Base-by-base conservation (phyloP, 176 grass and related monocot genomes). In the Rhynchospora tenuis region DNA sequence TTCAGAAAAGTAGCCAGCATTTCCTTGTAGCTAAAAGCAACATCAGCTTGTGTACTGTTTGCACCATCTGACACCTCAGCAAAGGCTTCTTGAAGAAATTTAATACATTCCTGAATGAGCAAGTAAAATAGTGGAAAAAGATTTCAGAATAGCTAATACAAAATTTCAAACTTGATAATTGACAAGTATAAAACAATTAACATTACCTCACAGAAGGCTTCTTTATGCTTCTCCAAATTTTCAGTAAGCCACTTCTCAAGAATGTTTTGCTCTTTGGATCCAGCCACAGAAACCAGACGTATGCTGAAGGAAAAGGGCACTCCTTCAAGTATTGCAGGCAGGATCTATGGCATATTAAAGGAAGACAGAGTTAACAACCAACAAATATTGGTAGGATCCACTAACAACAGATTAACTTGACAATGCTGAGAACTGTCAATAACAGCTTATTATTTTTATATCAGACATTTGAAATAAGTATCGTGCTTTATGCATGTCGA, bases 191-290 rank as follows among this genome's bases (percentile, higher is more conserved):
- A 59, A 29, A 74, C 10, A 61, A 88, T 58, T 28, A 33, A 64
- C 59, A 72, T 86, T 97, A 97, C 95, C 95, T 94, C 90, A 69
- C 90, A 82, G 86, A 98, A 94, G 74, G 64, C 65, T 61, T 86
- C 86, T 87, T 89, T 91, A 44, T 93, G 80, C 86, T 66, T 44
- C 76, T 26, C 83, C 68, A 94, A 87, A 63, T 93, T 94, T 87
- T 94, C 95, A 48, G 48, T 84, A 55, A 94, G 85, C 95, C 95
- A 98, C 64, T 94, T 98, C 87, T 98, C 95, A 84, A 94, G 90
- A 91, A 87, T 89, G 71, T 80, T 90, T 28, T 83, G 88, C 65
- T 93, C 92, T 82, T 98, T 91, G 56, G 58, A 65, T 74, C 90
- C 94, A 45, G 89, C 88, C 88, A 90, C 63, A 55, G 90, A 83